Conservation (phyloP, 768 basidiomycete species). For the Agaricus subrufescens region DNA sequence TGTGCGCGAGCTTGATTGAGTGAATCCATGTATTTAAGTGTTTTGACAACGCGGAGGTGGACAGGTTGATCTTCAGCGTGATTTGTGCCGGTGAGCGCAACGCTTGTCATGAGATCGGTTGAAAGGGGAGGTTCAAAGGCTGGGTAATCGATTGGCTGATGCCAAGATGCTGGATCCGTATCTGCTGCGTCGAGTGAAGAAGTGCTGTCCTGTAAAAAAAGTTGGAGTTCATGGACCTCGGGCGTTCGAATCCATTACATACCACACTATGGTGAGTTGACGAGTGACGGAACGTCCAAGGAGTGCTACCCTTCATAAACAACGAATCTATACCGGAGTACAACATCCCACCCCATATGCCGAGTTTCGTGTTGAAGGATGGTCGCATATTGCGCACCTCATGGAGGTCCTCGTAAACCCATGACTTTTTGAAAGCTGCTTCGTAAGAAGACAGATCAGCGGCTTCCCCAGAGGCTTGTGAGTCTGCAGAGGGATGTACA, state of each 20-base stretch:
- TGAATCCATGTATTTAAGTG: constrained; percentile 22
- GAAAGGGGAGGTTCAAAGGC: constrained; percentile 84
- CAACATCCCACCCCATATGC: constrained; percentile 80
- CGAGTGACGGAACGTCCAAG: constrained; percentile 86
- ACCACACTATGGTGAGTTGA: constrained; percentile 27
- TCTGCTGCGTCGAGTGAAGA: constrained; percentile 56
- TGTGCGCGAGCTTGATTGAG: constrained; percentile 13
- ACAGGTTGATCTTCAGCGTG: constrained; percentile 96
- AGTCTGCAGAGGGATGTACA: constrained; percentile 31
- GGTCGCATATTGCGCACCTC: constrained; percentile 92
- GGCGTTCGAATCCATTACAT: constrained; percentile 16
- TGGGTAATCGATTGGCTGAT: constrained; percentile 81
- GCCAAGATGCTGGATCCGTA: constrained; percentile 63
- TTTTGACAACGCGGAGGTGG: constrained; percentile 68
- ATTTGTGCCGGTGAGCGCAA: constrained; percentile 89
- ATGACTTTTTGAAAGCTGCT: constrained; percentile 61
- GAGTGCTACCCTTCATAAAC: constrained; percentile 77
- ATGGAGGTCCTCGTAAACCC: constrained; percentile 81
- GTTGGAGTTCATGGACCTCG: background rate
- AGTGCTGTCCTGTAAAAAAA: constrained; percentile 15
- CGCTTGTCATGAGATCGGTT: constrained; percentile 88
- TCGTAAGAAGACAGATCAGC: constrained; percentile 76
- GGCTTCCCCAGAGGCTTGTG: constrained; percentile 16
- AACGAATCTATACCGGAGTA: constrained; percentile 90
- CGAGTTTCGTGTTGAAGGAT: constrained; percentile 76